phyloP scores from a whole-genome alignment of 768 basidiomycete species.

The Crucibulum laeve region DNA sequence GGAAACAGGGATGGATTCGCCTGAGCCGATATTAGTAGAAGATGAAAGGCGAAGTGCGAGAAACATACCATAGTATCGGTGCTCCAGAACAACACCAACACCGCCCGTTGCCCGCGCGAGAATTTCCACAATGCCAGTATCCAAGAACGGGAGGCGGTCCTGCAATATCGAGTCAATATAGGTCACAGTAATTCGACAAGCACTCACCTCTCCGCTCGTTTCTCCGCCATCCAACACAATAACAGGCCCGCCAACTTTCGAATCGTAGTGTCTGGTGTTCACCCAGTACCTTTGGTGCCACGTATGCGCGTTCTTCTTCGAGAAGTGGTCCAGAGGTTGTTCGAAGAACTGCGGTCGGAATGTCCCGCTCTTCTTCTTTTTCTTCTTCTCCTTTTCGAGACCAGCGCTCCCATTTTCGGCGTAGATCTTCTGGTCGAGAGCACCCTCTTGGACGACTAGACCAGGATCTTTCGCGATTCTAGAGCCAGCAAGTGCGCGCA shows the following conservation, averaged over 20 bases:
- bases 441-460: slow-evolving; percentile 14
- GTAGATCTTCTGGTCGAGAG: too few relatives aligned
- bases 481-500: not conserved
- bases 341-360: slow-evolving; percentile 68
- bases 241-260: slow-evolving; percentile 72
- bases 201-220: slow-evolving; percentile 71
- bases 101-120: slow-evolving; percentile 83
- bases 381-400: not conserved
- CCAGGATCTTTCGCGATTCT: slow-evolving; percentile 6
- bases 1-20: slow-evolving; percentile 67
- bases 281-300: slow-evolving; percentile 94
- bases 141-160: slow-evolving; percentile 55
- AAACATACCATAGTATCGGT: slow-evolving; percentile 78
- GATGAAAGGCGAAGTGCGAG: slow-evolving; percentile 6
- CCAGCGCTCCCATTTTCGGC: not conserved
- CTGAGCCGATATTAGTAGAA: slow-evolving; percentile 28
- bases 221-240: slow-evolving; percentile 93
- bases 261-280: slow-evolving; percentile 74
- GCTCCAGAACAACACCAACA: slow-evolving; percentile 86
- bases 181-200: not conserved
- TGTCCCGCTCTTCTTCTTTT: slow-evolving; percentile 16
- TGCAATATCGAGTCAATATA: slow-evolving; percentile 13
- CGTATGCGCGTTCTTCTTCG: slow-evolving; percentile 45
- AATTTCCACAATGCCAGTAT: slow-evolving; percentile 85
- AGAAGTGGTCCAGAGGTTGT: slow-evolving; percentile 86